Evolutionary conservation across 495 filamentous ascomycete species (phyloP).

Genomic region (Aspergillus nidulans): DNA sequence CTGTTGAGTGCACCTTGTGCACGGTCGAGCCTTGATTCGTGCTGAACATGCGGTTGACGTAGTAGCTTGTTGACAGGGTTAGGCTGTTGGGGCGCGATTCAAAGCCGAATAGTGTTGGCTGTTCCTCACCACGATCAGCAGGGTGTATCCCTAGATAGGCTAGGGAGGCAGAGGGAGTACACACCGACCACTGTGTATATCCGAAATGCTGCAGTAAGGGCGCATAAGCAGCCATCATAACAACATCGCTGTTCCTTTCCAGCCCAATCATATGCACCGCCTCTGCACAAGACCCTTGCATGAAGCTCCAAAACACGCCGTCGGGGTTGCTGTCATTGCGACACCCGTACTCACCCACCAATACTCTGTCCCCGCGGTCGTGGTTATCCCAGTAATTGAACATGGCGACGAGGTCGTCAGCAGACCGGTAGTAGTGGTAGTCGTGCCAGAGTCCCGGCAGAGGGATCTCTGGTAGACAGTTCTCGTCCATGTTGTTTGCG

Average conservation of each 20-base stretch:
- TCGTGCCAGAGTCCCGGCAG: slow-evolving; percentile 41
- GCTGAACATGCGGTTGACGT: slow-evolving; percentile 45
- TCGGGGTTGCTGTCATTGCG: slow-evolving; percentile 42
- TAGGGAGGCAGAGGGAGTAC: not conserved
- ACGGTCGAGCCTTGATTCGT: slow-evolving; percentile 52
- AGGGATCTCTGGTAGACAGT: slow-evolving; percentile 23
- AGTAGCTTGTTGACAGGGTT: slow-evolving; percentile 35
- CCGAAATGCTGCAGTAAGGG: slow-evolving; percentile 44
- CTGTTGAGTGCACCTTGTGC: slow-evolving; percentile 41
- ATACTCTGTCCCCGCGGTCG: slow-evolving; percentile 37
- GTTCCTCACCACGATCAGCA: not conserved
- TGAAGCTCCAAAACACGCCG: slow-evolving; percentile 32
- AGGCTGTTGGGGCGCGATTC: slow-evolving; percentile 44
- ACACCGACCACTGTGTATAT: slow-evolving; percentile 39
- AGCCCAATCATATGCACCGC: slow-evolving; percentile 64
- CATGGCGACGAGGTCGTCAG: slow-evolving; percentile 44
- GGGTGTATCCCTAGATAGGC: not conserved
- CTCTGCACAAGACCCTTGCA: slow-evolving; percentile 60
- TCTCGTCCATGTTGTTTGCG: slow-evolving; percentile 33
- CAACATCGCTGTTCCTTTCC: slow-evolving; percentile 60
- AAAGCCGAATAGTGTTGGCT: slow-evolving; percentile 37
- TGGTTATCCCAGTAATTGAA: slow-evolving; percentile 55
- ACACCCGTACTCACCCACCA: slow-evolving; percentile 54
- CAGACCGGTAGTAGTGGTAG: slow-evolving; percentile 47
- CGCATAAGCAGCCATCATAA: slow-evolving; percentile 51